Evolutionary conservation across 2,329 filamentous ascomycete genomes (phyloP).

Genomic region (Whalleya microplaca): DNA sequence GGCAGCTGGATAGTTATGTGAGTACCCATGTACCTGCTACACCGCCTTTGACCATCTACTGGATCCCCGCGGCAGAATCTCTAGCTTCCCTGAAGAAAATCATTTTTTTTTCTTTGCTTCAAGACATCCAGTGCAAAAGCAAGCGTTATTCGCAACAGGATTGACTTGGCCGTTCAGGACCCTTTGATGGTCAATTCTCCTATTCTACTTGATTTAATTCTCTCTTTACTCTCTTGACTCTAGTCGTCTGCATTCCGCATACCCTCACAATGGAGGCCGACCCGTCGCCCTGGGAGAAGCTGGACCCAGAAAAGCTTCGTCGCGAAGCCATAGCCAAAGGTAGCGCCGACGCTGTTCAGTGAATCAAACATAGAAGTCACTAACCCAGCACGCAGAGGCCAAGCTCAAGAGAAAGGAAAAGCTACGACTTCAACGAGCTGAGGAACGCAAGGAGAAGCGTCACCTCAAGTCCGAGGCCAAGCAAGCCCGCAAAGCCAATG

Average conservation of each 20-base stretch:
- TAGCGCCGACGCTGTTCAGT: constrained; percentile 4
- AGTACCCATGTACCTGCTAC: no score
- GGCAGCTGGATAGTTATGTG: no score
- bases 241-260: neutral
- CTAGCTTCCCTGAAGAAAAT: constrained; percentile 1
- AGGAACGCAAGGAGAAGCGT: constrained; percentile 43
- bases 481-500: constrained; percentile 42
- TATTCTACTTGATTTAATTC: neutral
- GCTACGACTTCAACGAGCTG: constrained; percentile 32
- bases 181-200: neutral
- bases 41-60: constrained; percentile 15
- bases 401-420: constrained; percentile 34
- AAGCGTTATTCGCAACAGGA: neutral
- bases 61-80: constrained; percentile 14
- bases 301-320: constrained; percentile 30
- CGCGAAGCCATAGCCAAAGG: constrained; percentile 29
- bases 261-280: constrained; percentile 27
- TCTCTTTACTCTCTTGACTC: neutral
- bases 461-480: constrained; percentile 42
- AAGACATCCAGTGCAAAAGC: neutral
- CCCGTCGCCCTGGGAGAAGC: constrained; percentile 24
- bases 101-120: constrained; percentile 14
- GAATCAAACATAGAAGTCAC: neutral
- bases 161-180: neutral
- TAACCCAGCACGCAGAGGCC: constrained; percentile 34